These are phyloP conservation scores for Paramyrothecium sp. DNA, from an alignment of 2,329 filamentous ascomycete species.

Conservation along the genomic window DNA sequence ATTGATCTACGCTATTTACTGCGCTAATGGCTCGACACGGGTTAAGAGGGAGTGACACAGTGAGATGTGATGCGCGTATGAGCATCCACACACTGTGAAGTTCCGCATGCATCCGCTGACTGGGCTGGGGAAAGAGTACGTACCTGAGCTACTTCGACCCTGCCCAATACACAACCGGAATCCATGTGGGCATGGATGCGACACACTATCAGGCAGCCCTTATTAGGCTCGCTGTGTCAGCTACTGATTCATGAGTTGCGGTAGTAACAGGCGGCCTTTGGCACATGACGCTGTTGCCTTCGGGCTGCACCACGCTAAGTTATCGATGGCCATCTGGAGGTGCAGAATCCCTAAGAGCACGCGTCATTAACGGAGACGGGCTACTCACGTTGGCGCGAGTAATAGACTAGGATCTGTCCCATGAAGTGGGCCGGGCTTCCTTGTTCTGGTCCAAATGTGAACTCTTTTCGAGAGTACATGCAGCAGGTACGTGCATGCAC, in stretches of 20 bases:
- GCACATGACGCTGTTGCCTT: background rate
- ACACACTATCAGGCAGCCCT: too few species aligned
- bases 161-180: background rate
- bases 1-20: background rate
- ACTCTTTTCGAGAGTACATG: too few species aligned
- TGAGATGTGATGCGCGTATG: background rate
- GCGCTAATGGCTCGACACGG: background rate
- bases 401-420: too few species aligned
- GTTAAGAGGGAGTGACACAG: background rate
- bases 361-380: too few species aligned
- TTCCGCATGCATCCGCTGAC: background rate
- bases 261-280: background rate
- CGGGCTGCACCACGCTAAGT: background rate
- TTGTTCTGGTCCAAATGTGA: too few species aligned
- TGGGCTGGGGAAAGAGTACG: too few species aligned
- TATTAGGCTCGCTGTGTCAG: too few species aligned
- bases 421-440: too few species aligned
- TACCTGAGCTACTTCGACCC: too few species aligned
- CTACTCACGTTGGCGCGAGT: too few species aligned
- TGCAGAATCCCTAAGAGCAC: too few species aligned
- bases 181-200: background rate
- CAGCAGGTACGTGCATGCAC: too few species aligned
- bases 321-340: background rate
- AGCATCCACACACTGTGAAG: background rate
- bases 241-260: background rate